Conservation (phyloP, 345 rosid genomes). For the Nephelium lappaceum region DNA sequence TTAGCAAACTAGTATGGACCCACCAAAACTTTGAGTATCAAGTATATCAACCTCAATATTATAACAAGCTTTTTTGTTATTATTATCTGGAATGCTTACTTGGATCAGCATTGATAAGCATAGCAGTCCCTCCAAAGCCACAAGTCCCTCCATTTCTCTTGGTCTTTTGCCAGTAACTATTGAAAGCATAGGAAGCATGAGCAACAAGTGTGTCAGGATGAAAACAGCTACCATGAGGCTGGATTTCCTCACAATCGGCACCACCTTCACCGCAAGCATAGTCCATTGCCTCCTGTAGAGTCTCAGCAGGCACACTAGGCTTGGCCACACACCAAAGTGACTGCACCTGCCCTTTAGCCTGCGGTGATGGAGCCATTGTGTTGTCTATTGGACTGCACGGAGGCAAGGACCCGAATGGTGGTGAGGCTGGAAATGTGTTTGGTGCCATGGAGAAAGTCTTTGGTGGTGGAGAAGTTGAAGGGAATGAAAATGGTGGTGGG, state of each 20-base stretch:
- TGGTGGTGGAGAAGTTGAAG: constrained; percentile 19
- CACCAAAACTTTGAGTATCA: not conserved
- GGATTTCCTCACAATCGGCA: constrained; percentile 61
- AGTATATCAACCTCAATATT: not conserved
- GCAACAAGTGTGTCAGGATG: constrained; percentile 60
- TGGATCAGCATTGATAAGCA: constrained; percentile 68
- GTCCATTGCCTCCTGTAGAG: constrained; percentile 65
- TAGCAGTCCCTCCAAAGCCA: constrained; percentile 75
- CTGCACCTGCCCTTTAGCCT: constrained; percentile 32
- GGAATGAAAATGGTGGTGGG: constrained; percentile 29
- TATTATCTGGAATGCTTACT: constrained; percentile 36
- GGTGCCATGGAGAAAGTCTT: constrained; percentile 45
- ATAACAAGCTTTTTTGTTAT: not conserved
- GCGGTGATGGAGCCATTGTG: constrained; percentile 34
- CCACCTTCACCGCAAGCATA: constrained; percentile 77
- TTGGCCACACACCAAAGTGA: constrained; percentile 76
- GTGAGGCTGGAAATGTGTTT: constrained; percentile 21
- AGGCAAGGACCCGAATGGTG: constrained; percentile 39
- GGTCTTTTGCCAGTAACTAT: constrained; percentile 72
- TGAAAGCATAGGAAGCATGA: constrained; percentile 77
- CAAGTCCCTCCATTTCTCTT: constrained; percentile 67
- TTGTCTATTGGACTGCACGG: constrained; percentile 43
- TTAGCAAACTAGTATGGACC: not conserved
- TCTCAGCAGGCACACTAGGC: constrained; percentile 67
- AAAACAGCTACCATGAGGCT: constrained; percentile 61